phyloP scores from a whole-genome alignment of 108 stramenopile genomes.

The Nitzschia inconspicua region DNA sequence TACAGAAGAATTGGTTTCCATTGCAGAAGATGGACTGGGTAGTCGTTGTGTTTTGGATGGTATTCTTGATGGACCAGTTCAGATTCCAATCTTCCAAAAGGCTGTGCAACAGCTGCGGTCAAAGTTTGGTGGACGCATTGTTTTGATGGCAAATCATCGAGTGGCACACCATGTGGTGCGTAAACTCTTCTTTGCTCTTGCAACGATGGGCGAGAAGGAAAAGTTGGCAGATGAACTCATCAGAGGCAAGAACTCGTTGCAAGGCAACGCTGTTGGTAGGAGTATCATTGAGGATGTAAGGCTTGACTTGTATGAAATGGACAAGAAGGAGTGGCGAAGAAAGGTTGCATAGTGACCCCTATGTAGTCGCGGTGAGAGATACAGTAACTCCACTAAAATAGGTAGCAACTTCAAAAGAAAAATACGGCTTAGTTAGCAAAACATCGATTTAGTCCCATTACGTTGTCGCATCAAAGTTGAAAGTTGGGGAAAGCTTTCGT shows the following conservation, averaged over 20 bases:
- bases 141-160: conserved; percentile 59
- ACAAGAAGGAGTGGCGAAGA: conserved; percentile 41
- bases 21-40: conserved; percentile 78
- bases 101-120: conserved; percentile 43
- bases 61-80: conserved; percentile 63
- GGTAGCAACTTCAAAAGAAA: no score
- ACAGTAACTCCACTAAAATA: no score
- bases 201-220: conserved; percentile 58
- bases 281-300: conserved; percentile 57
- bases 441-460: no score
- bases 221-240: conserved; percentile 60
- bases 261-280: conserved; percentile 74
- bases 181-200: conserved; percentile 65
- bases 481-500: no score
- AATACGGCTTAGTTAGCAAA: no score
- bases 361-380: no score
- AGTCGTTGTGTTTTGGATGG: conserved; percentile 82
- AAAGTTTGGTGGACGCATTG: conserved; percentile 54
- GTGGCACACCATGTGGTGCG: conserved; percentile 79
- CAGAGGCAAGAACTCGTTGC: conserved; percentile 57
- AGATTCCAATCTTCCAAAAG: conserved; percentile 20
- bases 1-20: conserved; percentile 41
- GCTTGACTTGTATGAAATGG: conserved; percentile 56
- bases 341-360: no score
- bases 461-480: no score